phyloP scores from a whole-genome alignment of 1,284 basidiomycete genomes.

The Ustilago nuda region DNA sequence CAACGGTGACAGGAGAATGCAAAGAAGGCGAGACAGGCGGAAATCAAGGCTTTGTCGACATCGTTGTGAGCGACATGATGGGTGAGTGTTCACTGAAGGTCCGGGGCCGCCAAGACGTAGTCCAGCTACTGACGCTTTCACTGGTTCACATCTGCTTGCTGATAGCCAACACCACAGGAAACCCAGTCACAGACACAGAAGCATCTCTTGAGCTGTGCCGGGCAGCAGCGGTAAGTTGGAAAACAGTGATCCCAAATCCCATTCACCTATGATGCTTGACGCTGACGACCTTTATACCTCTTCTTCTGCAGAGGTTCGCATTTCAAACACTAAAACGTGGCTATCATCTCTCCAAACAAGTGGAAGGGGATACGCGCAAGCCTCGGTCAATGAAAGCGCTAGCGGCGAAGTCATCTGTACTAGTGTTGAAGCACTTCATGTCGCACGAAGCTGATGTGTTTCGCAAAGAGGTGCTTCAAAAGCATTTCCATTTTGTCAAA shows the following conservation, averaged over 20 bases:
- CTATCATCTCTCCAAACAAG: not conserved
- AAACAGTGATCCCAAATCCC: not conserved
- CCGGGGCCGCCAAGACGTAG: not conserved
- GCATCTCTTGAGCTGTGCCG: conserved; percentile 45
- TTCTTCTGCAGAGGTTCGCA: conserved; percentile 26
- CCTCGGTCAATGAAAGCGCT: conserved; percentile 9
- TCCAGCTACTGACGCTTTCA: not conserved
- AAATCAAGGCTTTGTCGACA: conserved; percentile 46
- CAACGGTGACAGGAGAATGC: not conserved
- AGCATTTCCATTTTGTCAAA: conserved; percentile 52
- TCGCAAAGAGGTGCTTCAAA: conserved; percentile 51
- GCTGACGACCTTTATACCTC: not conserved
- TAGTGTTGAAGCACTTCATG: conserved; percentile 61
- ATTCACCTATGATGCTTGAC: not conserved
- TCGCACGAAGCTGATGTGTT: conserved; percentile 57
- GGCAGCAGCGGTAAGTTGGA: conserved; percentile 28
- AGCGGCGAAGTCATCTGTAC: conserved; percentile 27
- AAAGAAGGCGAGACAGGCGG: not conserved
- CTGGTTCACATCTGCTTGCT: not conserved
- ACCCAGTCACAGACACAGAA: conserved; percentile 50
- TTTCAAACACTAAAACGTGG: conserved; percentile 21
- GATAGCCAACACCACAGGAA: conserved; percentile 51
- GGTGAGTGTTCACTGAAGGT: conserved; percentile 25
- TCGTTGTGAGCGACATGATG: conserved; percentile 66
- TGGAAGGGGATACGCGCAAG: not conserved